Evolutionary conservation across 148 eudicot species (phyloP), one percentile per base, ranked within the genome.

Genomic region (Chenopodium album): DNA sequence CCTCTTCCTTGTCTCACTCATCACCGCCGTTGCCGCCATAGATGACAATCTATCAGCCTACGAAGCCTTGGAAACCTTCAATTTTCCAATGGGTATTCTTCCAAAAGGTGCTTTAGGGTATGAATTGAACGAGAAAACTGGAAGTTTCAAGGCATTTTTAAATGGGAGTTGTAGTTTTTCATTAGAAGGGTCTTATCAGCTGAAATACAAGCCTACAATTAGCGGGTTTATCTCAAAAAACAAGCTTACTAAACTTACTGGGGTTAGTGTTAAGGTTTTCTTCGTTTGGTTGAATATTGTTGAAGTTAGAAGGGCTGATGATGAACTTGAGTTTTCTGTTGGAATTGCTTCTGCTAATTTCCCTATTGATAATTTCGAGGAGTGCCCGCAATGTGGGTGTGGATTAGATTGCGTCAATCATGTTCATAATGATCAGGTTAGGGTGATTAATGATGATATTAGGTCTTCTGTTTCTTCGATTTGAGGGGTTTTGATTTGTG

Each of bases 311-410:
- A 82, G 90, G 29, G 56, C 31, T 14, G 97, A 85, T 20, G 97
- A 92, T 44, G 81, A 87, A 3, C 85, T 93, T n/a, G 85, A 83
- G 77, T 90, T 91, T 73, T 92, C 97, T 23, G 93, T 92, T 19
- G 94, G 94, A 1, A 86, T 92, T 77, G 87, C 91, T 7, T 92
- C 97, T 64, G 94, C 94, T 2, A 71, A 80, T 13, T 92, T 92
- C 79, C 67, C 81, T 54, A 67, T 89, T 26, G 89, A 90, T 79
- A 91, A 85, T 75, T 92, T 92, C 71, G 79, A 69, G 2, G 87
- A 83, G 29, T 82, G 88, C 56, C 97, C 97, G 2, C 92, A 89
- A 71, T 92, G 97, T 75, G 97, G 94, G 4, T 92, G 97, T 86
- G 97, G 97, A 9, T 79, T 92, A 71, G 70, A 89, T 81, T 93